Evolutionary conservation across 1,284 basidiomycete genomes (phyloP), one percentile per base, ranked within the genome.

Genomic region (Agaricales sp.): DNA sequence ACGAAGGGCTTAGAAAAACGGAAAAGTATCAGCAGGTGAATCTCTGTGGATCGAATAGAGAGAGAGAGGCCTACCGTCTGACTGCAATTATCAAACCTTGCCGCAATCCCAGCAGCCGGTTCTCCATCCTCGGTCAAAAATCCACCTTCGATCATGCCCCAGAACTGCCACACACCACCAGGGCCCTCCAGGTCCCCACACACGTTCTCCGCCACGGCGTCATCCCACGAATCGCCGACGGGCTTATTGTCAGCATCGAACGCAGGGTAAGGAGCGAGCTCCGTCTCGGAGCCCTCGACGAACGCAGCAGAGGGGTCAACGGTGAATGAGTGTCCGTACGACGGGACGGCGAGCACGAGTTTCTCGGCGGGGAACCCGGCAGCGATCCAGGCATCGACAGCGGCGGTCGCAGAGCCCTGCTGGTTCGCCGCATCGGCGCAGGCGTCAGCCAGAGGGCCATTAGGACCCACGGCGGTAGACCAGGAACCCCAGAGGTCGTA

Each of bases 291-390:
- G 21, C 59, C 58, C 18, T 54, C 45, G 6, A 56, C 54, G 52
- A 71, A 63, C 2, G 82, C 82, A 16, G 59, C 59, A 53, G 48
- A 52, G 14, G 54, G 63, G 13, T 53, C 57, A 47, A 82, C 74
- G 46, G 60, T 57, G 69, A 69, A 84, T 18, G 75, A 74, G 62
- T 82, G 80, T 1, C 80, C 86, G 64, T 91, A 92, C 12, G 81
- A 71, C 12, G 91, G 79, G 1, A 93, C 79, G 50, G 89, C 92
- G 16, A 26, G 20, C 21, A 84, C 73, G 56, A 87, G 74, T 67
- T 92, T 74, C 58, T 76, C 67, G 6, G 71, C 65, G n/a, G 91
- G 87, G 65, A 96, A 80, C 22, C 87, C 87, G 24, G 91, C 90
- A 0, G 59, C 57, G 1, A 71, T 78, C 92, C 92, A 95, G 6